These are phyloP conservation scores for Zymoseptoria pseudotritici DNA, from an alignment of 2,329 filamentous ascomycete species.

Conservation along the genomic window DNA sequence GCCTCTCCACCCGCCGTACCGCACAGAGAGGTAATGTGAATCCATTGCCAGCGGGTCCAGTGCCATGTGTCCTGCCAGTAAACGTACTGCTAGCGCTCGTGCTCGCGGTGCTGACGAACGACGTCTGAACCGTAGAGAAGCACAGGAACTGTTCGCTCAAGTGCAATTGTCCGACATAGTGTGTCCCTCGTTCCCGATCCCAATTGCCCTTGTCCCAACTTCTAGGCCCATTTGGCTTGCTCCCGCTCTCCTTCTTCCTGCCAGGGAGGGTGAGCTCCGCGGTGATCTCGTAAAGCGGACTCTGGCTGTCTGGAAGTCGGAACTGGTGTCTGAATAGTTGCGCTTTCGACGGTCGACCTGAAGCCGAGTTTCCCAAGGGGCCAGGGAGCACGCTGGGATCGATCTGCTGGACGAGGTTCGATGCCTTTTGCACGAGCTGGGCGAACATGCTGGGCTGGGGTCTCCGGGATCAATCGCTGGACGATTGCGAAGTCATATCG, in stretches of 20 bases:
- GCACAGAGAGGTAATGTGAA: constrained; percentile 91
- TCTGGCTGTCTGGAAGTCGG: constrained; percentile 84
- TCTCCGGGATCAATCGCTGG: background rate
- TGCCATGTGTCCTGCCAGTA: constrained; percentile 86
- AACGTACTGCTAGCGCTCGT: constrained; percentile 73
- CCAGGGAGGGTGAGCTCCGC: constrained; percentile 82
- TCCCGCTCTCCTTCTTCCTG: constrained; percentile 43
- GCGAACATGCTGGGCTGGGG: constrained; percentile 47
- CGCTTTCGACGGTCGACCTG: constrained; percentile 83
- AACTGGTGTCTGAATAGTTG: constrained; percentile 94
- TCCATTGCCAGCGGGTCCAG: constrained; percentile 87
- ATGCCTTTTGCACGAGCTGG: constrained; percentile 89
- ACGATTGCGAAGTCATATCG: constrained; percentile 9
- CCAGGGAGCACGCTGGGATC: constrained; percentile 67
- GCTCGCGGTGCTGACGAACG: constrained; percentile 74
- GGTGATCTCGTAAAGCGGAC: constrained; percentile 90
- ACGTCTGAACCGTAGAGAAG: constrained; percentile 89
- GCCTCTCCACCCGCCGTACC: constrained; percentile 81
- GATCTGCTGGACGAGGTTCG: constrained; percentile 54
- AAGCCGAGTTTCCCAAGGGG: constrained; percentile 53
- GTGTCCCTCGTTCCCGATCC: constrained; percentile 51
- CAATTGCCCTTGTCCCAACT: constrained; percentile 58
- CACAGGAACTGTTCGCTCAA: constrained; percentile 91
- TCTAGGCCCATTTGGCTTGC: constrained; percentile 22
- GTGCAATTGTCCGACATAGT: constrained; percentile 88